Evolutionary conservation across 306 rosid species (phyloP), one percentile per base, ranked within the genome.

Genomic region (Heteromeles arbutifolia): DNA sequence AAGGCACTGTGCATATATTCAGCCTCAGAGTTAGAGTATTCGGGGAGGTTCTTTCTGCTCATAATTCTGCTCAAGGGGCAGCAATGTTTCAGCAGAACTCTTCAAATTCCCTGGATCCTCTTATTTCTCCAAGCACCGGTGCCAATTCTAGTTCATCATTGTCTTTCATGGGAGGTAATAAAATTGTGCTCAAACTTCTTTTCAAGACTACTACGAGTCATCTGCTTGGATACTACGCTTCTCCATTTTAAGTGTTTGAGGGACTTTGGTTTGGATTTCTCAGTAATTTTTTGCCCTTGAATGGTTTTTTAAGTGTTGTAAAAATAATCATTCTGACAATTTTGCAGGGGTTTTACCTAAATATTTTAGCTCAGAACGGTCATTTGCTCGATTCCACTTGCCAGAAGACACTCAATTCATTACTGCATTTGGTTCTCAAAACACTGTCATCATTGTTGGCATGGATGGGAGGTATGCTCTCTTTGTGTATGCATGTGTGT

Each of bases 331-430:
- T 2, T 74, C 32, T 66, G 73, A 73, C 59, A 19, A 22, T 50
- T 69, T 73, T 73, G 74, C 73, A 95, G 99, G 99, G 73, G 87
- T 90, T 69, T 82, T 95, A 74, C 99, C 99, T 72, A 95, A 91
- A 88, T 95, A 95, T 81, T 95, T 95, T 77, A 95, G 99, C 88
- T 95, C 97, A 18, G 99, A 95, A 81, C 90, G 99, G 99, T 95
- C 99, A 77, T 90, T 95, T 86, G 93, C 99, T 22, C 96, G 65
- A 84, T 89, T 90, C 87, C 99, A 68, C 85, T 82, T 92, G 77
- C 93, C 96, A 56, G 97, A 88, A 73, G 87, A 77, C 74, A 83
- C 92, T 43, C 87, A 79, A 71, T 92, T 82, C 78, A 90, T 92
- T 73, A 94, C 90, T 63, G 91, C 99, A 52, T 95, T 95, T 78